phyloP scores from a whole-genome alignment of 371 early-diverging fungal genomes.

The Apophysomyces trapeziformis region DNA sequence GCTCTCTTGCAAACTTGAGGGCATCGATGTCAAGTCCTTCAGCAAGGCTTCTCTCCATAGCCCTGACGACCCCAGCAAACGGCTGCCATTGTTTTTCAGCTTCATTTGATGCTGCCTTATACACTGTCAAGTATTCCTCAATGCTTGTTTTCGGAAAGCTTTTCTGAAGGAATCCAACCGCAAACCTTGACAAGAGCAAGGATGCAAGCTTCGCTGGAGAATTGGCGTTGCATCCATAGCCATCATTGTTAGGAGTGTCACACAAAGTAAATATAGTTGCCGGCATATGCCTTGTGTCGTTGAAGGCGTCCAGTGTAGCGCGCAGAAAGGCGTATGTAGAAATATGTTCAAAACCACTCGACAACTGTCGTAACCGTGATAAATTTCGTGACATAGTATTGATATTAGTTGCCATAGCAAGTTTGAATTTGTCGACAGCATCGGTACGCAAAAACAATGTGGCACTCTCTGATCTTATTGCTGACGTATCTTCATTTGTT shows the following conservation, averaged over 20 bases:
- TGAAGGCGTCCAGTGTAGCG: constrained; percentile 1
- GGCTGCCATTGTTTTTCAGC: too few relatives aligned
- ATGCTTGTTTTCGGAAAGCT: too few relatives aligned
- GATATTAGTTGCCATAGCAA: neutral
- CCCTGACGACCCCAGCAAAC: too few relatives aligned
- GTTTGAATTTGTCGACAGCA: constrained; percentile 8
- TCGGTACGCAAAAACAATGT: constrained; percentile 1
- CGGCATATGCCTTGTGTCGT: constrained; percentile 4
- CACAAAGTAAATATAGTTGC: constrained; percentile 13
- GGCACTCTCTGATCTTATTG: neutral
- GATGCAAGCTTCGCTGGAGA: constrained; percentile 11
- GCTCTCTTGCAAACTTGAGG: too few relatives aligned
- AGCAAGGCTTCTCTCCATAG: too few relatives aligned
- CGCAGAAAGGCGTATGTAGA: neutral
- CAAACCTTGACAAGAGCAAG: neutral
- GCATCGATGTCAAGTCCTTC: too few relatives aligned
- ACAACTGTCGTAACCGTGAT: constrained; percentile 3
- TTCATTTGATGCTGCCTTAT: too few relatives aligned
- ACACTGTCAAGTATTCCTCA: too few relatives aligned
- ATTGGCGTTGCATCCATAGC: constrained; percentile 12
- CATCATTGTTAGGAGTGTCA: constrained; percentile 5
- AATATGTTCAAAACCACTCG: constrained; percentile 1
- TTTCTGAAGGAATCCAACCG: too few relatives aligned
- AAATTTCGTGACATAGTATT: neutral
- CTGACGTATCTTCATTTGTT: neutral